Base-by-base conservation (phyloP, 371 early-diverging fungal species). In the Mycotypha africana region DNA sequence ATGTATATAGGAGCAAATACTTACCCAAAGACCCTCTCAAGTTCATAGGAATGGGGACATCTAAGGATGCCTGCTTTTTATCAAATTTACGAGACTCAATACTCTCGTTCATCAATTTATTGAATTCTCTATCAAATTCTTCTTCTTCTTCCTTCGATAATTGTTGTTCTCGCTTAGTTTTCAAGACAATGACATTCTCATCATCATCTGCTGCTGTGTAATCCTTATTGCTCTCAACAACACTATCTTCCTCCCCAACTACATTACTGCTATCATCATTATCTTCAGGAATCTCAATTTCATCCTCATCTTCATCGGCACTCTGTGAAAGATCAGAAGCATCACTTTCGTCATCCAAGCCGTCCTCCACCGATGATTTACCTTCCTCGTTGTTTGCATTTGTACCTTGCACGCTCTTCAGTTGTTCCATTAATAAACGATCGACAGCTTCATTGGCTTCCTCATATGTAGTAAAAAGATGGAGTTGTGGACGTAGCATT, bases 11-110 rank as follows among this genome's bases (percentile, higher is more conserved):
- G 16, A 16, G 20, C 11, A 35, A 24, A 37, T 36, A 20, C 33
- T 54, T 47, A 69, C 66, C 71, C 55, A 65, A 70, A 16, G 68
- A 51, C 41, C 84, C 80, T 32, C 76, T 59, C 16, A 81, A 58
- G 32, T 81, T 65, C 65, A 84, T 74, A 3, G 93, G 93, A 50
- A 93, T 86, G 10, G 92, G 79, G 6, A 87, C 88, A 68, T 93
- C 92, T 38, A 92, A 78, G 23, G 79, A 70, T 2, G 80, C 72
- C 7, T 79, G 53, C 50, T 88, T 87, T 37, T 87, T 73, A 49
- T 89, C 91, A 60, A 76, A 76, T 57, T 87, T 85, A 34, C 92
- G 81, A 2, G 84, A 79, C 16, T 89, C 91, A 46, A 89, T 56
- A 50, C 86, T 86, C 43, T 91, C 89, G 7, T 77, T 73, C 86